Evolutionary conservation across 2,329 filamentous ascomycete species (phyloP).

Genomic region (Coleophoma crateriformis): DNA sequence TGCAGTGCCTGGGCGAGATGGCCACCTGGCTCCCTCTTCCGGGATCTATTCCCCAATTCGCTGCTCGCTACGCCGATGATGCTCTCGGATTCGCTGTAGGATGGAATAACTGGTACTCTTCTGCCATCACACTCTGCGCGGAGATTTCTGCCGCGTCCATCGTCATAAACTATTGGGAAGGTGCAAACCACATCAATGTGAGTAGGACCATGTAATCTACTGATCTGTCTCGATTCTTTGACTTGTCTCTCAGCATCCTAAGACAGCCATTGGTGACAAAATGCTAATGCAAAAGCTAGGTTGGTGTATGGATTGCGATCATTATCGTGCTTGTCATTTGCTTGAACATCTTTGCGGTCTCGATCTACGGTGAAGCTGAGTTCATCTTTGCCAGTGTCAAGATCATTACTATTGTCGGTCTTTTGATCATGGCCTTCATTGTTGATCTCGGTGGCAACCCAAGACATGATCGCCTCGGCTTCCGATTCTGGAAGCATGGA

Average conservation of each 20-base stretch:
- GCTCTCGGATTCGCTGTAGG: constrained; percentile 50
- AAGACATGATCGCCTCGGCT: constrained; percentile 64
- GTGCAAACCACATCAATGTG: constrained; percentile 19
- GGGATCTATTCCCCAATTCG: constrained; percentile 44
- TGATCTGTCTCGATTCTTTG: no score
- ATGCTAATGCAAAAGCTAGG: no score
- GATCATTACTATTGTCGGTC: constrained; percentile 53
- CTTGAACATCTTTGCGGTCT: constrained; percentile 52
- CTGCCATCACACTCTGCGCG: constrained; percentile 31
- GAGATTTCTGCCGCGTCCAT: constrained; percentile 44
- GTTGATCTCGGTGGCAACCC: constrained; percentile 82
- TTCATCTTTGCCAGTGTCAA: constrained; percentile 56
- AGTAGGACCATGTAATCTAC: no score
- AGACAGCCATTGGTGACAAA: no score
- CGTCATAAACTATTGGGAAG: constrained; percentile 42
- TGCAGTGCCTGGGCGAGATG: constrained; percentile 46
- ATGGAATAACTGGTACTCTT: constrained; percentile 38
- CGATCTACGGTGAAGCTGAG: constrained; percentile 55
- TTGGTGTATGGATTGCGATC: constrained; percentile 32
- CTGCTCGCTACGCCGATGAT: constrained; percentile 36
- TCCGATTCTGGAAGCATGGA: constrained; percentile 61
- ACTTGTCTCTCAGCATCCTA: no score
- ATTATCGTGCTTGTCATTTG: constrained; percentile 29
- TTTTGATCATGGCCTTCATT: constrained; percentile 74
- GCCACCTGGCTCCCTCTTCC: constrained; percentile 46